phyloP scores from a whole-genome alignment of 257 asterid genomes.

The Forsythia viridissima region DNA sequence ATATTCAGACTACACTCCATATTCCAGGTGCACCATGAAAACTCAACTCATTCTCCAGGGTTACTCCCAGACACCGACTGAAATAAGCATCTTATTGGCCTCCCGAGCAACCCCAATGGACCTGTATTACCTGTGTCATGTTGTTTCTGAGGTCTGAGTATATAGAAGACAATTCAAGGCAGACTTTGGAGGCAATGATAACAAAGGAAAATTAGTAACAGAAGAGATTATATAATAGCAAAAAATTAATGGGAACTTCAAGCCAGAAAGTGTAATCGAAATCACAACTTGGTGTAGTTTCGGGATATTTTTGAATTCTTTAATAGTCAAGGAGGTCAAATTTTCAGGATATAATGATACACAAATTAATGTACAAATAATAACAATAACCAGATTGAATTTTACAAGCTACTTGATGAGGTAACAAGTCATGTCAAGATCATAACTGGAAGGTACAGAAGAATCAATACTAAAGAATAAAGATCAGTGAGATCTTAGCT shows the following conservation, averaged over 20 bases:
- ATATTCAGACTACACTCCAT: neutral
- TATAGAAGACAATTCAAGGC: neutral
- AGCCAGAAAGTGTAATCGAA: no score
- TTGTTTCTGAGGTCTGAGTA: no score
- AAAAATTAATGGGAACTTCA: no score
- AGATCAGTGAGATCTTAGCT: neutral
- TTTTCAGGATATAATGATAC: no score
- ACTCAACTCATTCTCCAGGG: neutral
- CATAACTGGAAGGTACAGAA: neutral
- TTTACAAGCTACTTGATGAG: neutral
- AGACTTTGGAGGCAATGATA: neutral
- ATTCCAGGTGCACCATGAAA: neutral
- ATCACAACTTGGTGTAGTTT: neutral
- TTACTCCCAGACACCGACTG: neutral
- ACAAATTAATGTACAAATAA: no score
- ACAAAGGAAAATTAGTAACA: neutral
- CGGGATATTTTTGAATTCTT: neutral
- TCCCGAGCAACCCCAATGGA: neutral
- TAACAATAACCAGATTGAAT: neutral
- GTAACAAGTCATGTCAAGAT: neutral
- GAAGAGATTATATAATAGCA: neutral
- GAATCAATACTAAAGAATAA: neutral
- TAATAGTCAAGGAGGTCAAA: no score
- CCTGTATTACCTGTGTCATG: neutral
- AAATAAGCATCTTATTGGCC: neutral